Base-by-base conservation (phyloP, 106 monocot species). In the Xerophyta viscosa region DNA sequence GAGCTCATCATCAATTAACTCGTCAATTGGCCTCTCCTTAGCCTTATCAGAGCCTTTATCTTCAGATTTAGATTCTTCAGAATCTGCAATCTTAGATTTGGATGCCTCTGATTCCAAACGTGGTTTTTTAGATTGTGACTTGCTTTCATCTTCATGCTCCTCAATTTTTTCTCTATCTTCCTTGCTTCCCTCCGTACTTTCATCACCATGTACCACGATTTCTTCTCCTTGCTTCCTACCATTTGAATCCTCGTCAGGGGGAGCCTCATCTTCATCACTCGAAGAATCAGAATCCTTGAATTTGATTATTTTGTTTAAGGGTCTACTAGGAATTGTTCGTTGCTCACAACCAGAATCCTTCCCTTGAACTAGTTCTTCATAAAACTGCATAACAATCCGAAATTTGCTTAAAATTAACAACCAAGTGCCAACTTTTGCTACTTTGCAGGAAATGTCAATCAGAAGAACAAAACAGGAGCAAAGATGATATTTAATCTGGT, bases 1-100 rank as follows among this genome's bases (percentile, higher is more conserved):
- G 21, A 89, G 78, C 27, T 98, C 96, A 22, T 89, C 96, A 55
- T 98, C 76, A 51, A 98, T 98, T 42, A 77, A 71, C 21, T 89
- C 89, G 69, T 90, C 89, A 61, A 98, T 82, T 28, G 70, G 36
- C 56, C 84, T 90, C 24, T 71, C 71, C 57, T 73, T 48, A 41
- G 56, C 23, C 37, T 63, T 48, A 14, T 47, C 37, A 51, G 31
- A 45, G 21, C 52, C 66, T 13, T 9, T 19, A 48, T 49, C 28
- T 50, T 53, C 69, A 68, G 9, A 29, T 24, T 46, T 31, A 14
- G 36, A 28, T 64, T 52, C 39, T 39, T 39, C 33, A 64, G 21
- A 30, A 13, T 54, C 52, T 53, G 64, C 20, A 5, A 17, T 17
- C 14, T 36, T 20, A 49, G 9, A 31, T 12, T 30, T 22, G 20